phyloP scores from a whole-genome alignment of 306 rosid species.

The Leucaena leucocephala region DNA sequence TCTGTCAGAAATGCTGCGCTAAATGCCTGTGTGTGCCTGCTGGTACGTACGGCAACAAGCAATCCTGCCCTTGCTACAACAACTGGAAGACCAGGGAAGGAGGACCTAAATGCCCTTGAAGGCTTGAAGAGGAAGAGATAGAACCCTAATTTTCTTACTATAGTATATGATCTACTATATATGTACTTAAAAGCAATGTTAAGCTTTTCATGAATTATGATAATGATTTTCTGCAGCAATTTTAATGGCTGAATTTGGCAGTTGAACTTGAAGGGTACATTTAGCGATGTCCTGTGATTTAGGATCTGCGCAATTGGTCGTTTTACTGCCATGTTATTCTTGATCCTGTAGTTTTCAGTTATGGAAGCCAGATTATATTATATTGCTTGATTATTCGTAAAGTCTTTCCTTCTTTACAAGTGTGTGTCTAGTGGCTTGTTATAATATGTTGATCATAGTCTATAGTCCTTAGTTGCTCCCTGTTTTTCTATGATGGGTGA shows the following conservation, averaged over 20 bases:
- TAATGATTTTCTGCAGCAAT: background rate
- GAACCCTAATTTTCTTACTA: no score
- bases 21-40: conserved; percentile 85
- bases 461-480: no score
- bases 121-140: no score
- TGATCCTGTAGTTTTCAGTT: background rate
- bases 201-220: background rate
- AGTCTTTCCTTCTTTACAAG: background rate
- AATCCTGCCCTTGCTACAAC: conserved; percentile 88
- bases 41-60: conserved; percentile 77
- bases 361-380: background rate
- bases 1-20: conserved; percentile 87
- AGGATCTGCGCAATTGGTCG: background rate
- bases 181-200: background rate
- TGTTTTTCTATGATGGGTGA: no score
- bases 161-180: no score
- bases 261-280: conserved; percentile 10
- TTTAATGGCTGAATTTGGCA: background rate
- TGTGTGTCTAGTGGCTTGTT: no score
- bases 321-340: background rate
- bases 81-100: conserved; percentile 96
- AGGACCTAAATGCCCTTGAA: conserved; percentile 88
- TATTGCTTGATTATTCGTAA: background rate
- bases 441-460: no score
- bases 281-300: background rate